Evolutionary conservation across 257 asterid species (phyloP).

Genomic region (Nicotiana tabacum): DNA sequence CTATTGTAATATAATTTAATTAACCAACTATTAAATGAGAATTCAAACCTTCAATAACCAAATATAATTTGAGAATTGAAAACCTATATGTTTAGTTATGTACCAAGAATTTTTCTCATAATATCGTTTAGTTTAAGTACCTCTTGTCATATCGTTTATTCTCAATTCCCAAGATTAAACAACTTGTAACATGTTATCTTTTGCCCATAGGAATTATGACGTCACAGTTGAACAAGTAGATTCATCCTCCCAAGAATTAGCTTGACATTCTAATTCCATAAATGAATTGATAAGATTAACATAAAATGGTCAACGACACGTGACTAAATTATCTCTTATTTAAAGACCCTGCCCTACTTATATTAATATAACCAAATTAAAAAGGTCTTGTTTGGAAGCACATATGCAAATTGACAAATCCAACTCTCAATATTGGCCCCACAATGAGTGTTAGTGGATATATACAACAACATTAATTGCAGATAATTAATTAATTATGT

Average conservation of each 20-base stretch:
- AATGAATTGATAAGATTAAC: background rate
- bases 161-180: background rate
- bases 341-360: background rate
- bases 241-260: background rate
- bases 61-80: no score
- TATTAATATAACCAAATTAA: background rate
- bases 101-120: background rate
- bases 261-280: background rate
- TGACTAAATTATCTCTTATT: background rate
- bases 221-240: background rate
- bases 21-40: no score
- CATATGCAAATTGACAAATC: background rate
- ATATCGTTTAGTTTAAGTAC: no score
- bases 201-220: background rate
- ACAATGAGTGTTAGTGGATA: background rate
- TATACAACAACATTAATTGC: background rate
- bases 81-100: background rate
- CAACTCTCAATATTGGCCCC: background rate
- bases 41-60: no score
- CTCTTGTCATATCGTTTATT: no score
- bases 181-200: background rate
- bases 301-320: background rate
- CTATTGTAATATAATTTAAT: no score
- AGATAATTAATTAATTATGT: background rate
- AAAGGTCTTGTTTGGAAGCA: background rate